Evolutionary conservation across 164 flowering plant genomes (phyloP).

Genomic region (Paratinospora sagittata): DNA sequence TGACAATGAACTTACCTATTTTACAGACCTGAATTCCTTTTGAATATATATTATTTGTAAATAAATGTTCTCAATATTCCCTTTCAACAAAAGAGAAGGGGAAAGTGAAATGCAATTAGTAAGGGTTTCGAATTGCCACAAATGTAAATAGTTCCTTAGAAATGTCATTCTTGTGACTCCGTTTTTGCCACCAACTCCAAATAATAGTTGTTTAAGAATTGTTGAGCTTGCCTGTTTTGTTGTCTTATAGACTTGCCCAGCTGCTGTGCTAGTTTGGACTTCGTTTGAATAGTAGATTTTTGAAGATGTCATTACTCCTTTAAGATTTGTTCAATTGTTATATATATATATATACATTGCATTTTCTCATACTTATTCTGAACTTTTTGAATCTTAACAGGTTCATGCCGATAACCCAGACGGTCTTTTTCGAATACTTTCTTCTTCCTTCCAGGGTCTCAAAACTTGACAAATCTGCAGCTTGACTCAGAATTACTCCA

Average conservation of each 20-base stretch:
- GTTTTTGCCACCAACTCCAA: too few species aligned
- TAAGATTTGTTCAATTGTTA: neutral
- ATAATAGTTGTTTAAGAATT: too few species aligned
- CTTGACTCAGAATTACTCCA: neutral
- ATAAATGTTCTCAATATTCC: too few species aligned
- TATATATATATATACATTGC: neutral
- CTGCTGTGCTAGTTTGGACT: neutral
- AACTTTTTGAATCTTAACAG: slow-evolving; percentile 25
- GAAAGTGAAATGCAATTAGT: too few species aligned
- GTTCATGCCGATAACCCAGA: slow-evolving; percentile 96
- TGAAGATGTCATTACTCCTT: neutral
- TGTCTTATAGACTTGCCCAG: neutral
- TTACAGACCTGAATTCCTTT: too few species aligned
- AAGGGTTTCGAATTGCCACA: too few species aligned
- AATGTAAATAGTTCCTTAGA: too few species aligned
- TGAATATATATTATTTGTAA: too few species aligned
- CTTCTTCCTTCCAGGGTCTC: slow-evolving; percentile 53
- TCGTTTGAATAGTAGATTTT: neutral
- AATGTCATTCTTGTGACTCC: too few species aligned
- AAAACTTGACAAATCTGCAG: neutral
- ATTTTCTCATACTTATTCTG: neutral
- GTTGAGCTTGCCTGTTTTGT: neutral
- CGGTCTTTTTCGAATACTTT: slow-evolving; percentile 78
- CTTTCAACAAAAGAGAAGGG: too few species aligned
- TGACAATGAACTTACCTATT: too few species aligned